Base-by-base conservation (phyloP, 176 grass and related monocot species). In the Lolium perenne region DNA sequence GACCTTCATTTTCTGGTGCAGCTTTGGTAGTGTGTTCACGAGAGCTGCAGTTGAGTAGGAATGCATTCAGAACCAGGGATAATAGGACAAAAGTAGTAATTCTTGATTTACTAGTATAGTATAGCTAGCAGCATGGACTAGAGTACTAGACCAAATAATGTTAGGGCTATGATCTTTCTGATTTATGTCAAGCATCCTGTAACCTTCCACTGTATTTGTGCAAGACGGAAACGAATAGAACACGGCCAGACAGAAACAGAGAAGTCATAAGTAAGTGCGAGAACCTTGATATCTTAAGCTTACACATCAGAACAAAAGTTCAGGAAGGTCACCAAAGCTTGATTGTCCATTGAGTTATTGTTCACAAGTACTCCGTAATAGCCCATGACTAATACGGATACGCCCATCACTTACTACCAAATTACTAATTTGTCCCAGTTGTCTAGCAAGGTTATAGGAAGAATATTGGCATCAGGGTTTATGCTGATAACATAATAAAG, bases 1-100 rank as follows among this genome's bases (percentile, higher is more conserved):
- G 18, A 13, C 81, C 55, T 74, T 21, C 46, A 84, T 40, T 76
- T 91, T 87, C 80, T 84, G 59, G 59, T 84, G 80, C 60, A 87
- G 61, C 29, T 68, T 38, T 6, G 85, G 81, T 60, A 87, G 80
- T 43, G 69, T 82, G 8, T 91, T 87, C 15, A 11, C 59, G 32
- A 91, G 49, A 60, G 64, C 89, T 91, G 76, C 75, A 60, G 56
- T 72, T 83, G 67, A 74, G 49, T 48, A 50, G 9, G 84, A 46
- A 83, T 78, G 38, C 16, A 22, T 38, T 86, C n/a, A 17, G 45
- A 87, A 72, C 54, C 7, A 77, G 55, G 32, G 7, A 14, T 18
- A 65, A 55, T 38, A 38, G 62, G 45, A 8, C 20, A 25, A 10
- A 83, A 58, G 17, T 35, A 35, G 17, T 45, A 38, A 18, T 32